These are phyloP conservation scores for Kockiozyma suomiensis DNA, from an alignment of 805 yeast species.

Conservation along the genomic window DNA sequence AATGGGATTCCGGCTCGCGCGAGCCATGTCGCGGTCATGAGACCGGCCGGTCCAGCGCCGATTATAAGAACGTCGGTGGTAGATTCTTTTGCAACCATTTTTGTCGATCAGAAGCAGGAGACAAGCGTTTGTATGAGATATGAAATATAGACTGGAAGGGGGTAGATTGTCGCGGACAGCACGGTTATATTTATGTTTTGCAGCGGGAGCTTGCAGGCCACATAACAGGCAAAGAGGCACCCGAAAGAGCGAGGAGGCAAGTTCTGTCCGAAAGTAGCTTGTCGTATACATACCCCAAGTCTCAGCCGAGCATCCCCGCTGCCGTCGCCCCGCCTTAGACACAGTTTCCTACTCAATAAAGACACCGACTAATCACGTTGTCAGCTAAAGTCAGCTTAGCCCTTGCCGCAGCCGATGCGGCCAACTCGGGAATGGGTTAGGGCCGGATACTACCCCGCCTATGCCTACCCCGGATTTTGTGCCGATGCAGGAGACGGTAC, in stretches of 20 bases:
- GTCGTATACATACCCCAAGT: no score
- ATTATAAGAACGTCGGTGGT: slow-evolving; percentile 42
- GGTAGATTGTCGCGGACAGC: no score
- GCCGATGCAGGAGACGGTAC: background rate
- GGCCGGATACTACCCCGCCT: slow-evolving; percentile 5
- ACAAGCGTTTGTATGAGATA: background rate
- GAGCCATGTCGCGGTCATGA: slow-evolving; percentile 43
- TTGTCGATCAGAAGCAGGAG: background rate
- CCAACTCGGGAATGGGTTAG: background rate
- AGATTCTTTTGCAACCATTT: slow-evolving; percentile 10
- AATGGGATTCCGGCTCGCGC: slow-evolving; percentile 41
- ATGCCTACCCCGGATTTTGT: background rate
- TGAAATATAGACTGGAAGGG: background rate
- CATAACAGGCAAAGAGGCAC: no score
- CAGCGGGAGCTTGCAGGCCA: no score
- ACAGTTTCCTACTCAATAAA: no score
- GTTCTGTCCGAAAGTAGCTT: no score
- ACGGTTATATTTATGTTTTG: no score
- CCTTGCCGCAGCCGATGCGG: no score
- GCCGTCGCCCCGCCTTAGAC: background rate
- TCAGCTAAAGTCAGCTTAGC: no score
- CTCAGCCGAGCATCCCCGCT: slow-evolving; percentile 4
- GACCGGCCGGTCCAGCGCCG: slow-evolving; percentile 48
- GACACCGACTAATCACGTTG: no score
- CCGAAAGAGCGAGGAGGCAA: no score